These are phyloP conservation scores for Deinandra increscens DNA, from an alignment of 129 eudicot genomes.

Conservation along the genomic window DNA sequence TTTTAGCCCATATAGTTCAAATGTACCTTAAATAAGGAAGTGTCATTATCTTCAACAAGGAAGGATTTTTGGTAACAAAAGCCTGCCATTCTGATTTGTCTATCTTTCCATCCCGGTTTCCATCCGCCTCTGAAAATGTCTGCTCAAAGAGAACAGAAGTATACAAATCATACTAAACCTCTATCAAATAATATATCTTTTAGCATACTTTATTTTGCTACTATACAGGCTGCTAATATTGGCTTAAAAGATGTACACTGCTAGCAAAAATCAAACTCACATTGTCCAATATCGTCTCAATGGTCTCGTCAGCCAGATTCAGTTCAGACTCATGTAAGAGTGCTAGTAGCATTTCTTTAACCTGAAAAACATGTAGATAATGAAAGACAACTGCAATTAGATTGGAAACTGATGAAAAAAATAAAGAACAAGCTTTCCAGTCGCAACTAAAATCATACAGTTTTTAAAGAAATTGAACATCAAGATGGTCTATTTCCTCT, in stretches of 20 bases:
- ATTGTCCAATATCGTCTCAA: slow-evolving; percentile 80
- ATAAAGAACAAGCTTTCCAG: background rate
- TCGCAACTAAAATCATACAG: too few relatives aligned
- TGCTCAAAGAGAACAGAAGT: slow-evolving; percentile 27
- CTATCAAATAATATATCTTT: background rate
- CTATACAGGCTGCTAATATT: background rate
- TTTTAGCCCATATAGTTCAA: background rate
- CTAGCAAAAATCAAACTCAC: slow-evolving; percentile 37
- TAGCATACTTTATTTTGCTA: background rate
- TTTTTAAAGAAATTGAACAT: too few relatives aligned
- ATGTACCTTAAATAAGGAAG: slow-evolving; percentile 84
- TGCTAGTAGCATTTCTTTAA: slow-evolving; percentile 91
- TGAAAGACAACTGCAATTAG: background rate
- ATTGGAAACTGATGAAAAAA: background rate
- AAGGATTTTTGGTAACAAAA: slow-evolving; percentile 77
- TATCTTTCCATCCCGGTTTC: slow-evolving; percentile 78
- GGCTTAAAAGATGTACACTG: background rate
- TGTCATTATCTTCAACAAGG: slow-evolving; percentile 89
- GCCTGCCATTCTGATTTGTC: slow-evolving; percentile 83
- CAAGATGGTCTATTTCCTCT: too few relatives aligned
- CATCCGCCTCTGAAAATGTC: slow-evolving; percentile 87
- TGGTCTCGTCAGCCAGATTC: slow-evolving; percentile 86
- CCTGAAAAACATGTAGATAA: slow-evolving; percentile 44
- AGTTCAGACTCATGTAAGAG: slow-evolving; percentile 86
- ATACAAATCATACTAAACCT: background rate